A percentile compares a stretch with the other conserved stretches of the same genome.
phyloP scores from a whole-genome alignment of 768 basidiomycete species.

The Panus rudis region DNA sequence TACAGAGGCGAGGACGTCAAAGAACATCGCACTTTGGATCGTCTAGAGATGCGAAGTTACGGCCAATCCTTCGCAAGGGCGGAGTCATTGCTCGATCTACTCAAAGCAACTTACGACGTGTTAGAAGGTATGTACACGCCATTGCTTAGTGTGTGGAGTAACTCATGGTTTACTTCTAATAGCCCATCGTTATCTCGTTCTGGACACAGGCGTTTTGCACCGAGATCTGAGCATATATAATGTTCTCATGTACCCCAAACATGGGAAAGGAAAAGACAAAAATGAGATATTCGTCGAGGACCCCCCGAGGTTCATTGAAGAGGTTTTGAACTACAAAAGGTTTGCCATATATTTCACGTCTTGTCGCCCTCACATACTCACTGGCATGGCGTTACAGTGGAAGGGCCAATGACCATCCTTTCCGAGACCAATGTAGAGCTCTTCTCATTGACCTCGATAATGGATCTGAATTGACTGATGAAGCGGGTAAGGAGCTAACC shows the following conservation, averaged over 20 bases:
- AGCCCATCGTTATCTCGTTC: conserved; percentile 7
- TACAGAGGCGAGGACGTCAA: too few species aligned
- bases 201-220: conserved; percentile 1
- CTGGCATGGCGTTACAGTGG: too few species aligned
- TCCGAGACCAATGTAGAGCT: not conserved
- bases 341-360: too few species aligned
- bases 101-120: conserved; percentile 9
- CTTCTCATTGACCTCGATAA: conserved; percentile 10
- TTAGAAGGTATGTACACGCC: conserved; percentile 7
- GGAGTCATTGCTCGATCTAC: conserved; percentile 6
- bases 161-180: too few species aligned
- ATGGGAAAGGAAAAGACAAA: not conserved
- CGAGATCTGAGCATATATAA: conserved; percentile 11
- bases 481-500: too few species aligned
- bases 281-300: not conserved
- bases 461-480: too few species aligned
- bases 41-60: conserved; percentile 5
- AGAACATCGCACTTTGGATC: too few species aligned
- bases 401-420: too few species aligned
- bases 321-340: too few species aligned
- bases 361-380: too few species aligned
- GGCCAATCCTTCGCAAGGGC: conserved; percentile 1
- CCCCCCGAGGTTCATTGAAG: conserved; percentile 4
- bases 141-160: too few species aligned
- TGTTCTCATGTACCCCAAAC: conserved; percentile 11